phyloP scores from a whole-genome alignment of 768 basidiomycete species.

The Leccinum uliginosum region DNA sequence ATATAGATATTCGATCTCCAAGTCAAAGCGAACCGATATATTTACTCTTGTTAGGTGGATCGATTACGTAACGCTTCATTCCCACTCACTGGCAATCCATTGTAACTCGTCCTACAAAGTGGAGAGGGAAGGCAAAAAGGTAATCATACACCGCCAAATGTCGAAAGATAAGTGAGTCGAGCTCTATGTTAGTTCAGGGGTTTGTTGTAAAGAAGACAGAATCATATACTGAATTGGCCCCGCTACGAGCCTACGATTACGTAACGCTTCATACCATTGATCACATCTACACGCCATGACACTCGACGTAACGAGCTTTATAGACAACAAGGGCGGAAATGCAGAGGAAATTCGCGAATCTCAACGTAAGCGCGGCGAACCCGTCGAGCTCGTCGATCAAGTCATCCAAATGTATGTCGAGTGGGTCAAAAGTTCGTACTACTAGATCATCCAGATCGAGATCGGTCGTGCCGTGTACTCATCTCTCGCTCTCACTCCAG shows the following conservation, averaged over 20 bases:
- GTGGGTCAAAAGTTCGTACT: conserved; percentile 88
- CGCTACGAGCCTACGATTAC: not conserved
- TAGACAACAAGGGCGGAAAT: conserved; percentile 89
- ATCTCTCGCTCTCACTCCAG: conserved; percentile 35
- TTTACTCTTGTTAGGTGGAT: conserved; percentile 24
- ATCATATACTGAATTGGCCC: too few species aligned
- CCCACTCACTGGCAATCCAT: too few species aligned
- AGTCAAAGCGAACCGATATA: conserved; percentile 1
- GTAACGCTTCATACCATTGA: not conserved
- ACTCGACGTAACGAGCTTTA: conserved; percentile 74
- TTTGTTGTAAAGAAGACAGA: too few species aligned
- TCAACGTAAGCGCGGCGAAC: conserved; percentile 84
- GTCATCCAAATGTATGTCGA: conserved; percentile 87
- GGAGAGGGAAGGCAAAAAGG: too few species aligned
- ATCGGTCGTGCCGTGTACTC: not conserved
- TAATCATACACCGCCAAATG: too few species aligned
- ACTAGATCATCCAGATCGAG: not conserved
- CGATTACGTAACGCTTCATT: conserved; percentile 16
- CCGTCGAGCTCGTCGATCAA: conserved; percentile 91
- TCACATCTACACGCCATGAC: conserved; percentile 50
- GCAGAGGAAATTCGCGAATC: conserved; percentile 87
- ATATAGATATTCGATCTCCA: not conserved
- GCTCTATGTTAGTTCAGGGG: too few species aligned
- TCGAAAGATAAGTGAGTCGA: too few species aligned
- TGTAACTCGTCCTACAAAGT: too few species aligned